Conservation (phyloP, 2,329 filamentous ascomycete genomes). For the Orbilia javanica region DNA sequence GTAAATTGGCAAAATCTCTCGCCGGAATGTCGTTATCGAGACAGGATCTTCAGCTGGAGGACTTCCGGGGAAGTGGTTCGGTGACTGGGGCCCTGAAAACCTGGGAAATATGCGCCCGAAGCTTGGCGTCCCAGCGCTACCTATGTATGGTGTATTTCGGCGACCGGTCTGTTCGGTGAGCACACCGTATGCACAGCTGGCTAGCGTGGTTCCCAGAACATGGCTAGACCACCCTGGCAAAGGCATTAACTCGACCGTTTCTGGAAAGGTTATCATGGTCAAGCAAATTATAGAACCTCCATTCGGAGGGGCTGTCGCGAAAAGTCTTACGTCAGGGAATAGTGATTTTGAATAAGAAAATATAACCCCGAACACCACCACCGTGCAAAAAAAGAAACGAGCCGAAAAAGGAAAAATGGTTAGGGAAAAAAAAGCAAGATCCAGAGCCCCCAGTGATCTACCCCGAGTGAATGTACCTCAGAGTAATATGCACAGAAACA, state of each 20-base stretch:
- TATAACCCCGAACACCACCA: neutral
- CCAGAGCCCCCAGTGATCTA: slow-evolving; percentile 44
- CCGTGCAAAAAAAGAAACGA: slow-evolving; percentile 7
- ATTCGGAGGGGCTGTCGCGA: slow-evolving; percentile 40
- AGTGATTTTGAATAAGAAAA: slow-evolving; percentile 28
- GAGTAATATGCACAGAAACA: slow-evolving; percentile 52
- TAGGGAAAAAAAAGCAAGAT: slow-evolving; percentile 20
- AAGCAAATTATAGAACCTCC: slow-evolving; percentile 41
- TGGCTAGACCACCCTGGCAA: slow-evolving; percentile 21
- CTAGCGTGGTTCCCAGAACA: slow-evolving; percentile 19
- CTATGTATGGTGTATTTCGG: slow-evolving; percentile 1
- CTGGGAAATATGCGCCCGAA: neutral
- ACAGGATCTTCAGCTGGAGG: slow-evolving; percentile 36
- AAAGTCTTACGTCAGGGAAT: slow-evolving; percentile 44
- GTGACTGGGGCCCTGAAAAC: neutral
- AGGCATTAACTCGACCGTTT: slow-evolving; percentile 23
- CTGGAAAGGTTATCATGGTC: slow-evolving; percentile 30
- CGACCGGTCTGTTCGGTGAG: slow-evolving; percentile 29
- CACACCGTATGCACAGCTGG: slow-evolving; percentile 9
- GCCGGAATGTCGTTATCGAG: slow-evolving; percentile 11
- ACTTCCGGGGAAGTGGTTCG: neutral
- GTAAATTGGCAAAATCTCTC: slow-evolving; percentile 25
- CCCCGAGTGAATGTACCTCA: slow-evolving; percentile 40
- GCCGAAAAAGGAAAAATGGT: slow-evolving; percentile 19
- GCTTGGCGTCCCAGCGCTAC: neutral